Evolutionary conservation across 208 protist species (phyloP).

Genomic region (Tritrichomonas musculus): DNA sequence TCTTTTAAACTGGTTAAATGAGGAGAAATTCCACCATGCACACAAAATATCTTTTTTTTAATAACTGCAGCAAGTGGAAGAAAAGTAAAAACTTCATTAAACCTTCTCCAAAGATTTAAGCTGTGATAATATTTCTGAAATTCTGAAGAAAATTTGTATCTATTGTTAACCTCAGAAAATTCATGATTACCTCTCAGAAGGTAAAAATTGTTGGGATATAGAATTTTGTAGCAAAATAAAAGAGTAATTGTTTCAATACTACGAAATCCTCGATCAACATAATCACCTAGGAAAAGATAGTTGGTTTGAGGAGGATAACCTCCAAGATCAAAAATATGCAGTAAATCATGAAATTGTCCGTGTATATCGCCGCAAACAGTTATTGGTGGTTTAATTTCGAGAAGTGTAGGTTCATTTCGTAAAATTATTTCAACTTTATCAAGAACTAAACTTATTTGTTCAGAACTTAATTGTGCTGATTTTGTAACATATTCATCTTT

Average conservation of each 20-base stretch:
- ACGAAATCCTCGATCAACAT: too few species aligned
- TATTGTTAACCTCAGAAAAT: too few species aligned
- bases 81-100: too few species aligned
- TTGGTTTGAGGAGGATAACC: slow-evolving; percentile 31
- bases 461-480: too few species aligned
- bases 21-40: slow-evolving; percentile 90
- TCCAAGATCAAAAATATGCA: slow-evolving; percentile 43
- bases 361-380: slow-evolving; percentile 39
- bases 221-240: too few species aligned
- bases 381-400: not conserved
- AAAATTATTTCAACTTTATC: not conserved
- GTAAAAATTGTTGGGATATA: too few species aligned
- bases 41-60: slow-evolving; percentile 98
- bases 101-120: too few species aligned
- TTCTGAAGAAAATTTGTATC: too few species aligned
- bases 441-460: not conserved
- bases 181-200: too few species aligned
- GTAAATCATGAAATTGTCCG: slow-evolving; percentile 50
- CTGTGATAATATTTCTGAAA: slow-evolving; percentile 67
- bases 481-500: too few species aligned
- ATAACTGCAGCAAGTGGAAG: slow-evolving; percentile 64
- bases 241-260: too few species aligned
- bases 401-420: not conserved
- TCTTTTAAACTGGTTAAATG: slow-evolving; percentile 86
- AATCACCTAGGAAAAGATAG: slow-evolving; percentile 17